Conservation (phyloP, 2,329 filamentous ascomycete species). For the Fusarium annulatum region DNA sequence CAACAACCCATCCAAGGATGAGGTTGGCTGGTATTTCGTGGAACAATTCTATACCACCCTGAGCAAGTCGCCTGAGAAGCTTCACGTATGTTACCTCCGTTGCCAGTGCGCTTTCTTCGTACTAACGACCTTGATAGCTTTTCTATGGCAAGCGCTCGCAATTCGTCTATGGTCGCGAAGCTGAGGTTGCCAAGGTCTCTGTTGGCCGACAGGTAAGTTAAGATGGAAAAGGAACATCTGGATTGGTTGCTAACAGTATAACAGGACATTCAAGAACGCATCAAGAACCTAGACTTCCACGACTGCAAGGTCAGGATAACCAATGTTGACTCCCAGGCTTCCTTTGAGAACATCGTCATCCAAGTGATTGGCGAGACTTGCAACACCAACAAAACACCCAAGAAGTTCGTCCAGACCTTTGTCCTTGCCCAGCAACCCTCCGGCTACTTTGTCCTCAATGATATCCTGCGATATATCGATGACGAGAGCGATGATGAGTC, state of each 20-base stretch:
- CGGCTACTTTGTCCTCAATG: conserved; percentile 98
- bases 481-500: conserved; percentile 81
- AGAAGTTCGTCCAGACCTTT: conserved; percentile 98
- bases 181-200: conserved; percentile 86
- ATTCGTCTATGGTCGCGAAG: conserved; percentile 92
- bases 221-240: neutral
- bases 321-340: conserved; percentile 96
- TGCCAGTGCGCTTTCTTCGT: neutral
- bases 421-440: conserved; percentile 95
- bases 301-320: conserved; percentile 98
- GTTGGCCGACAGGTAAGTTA: conserved; percentile 81
- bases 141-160: conserved; percentile 98
- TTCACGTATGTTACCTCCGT: conserved; percentile 70
- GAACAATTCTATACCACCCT: conserved; percentile 99
- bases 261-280: conserved; percentile 92
- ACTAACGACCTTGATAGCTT: conserved; percentile 61
- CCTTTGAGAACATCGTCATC: conserved; percentile 92
- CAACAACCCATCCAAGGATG: conserved; percentile 78
- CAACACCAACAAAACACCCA: conserved; percentile 89
- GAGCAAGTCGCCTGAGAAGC: conserved; percentile 92
- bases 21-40: conserved; percentile 99
- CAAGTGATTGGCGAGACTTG: conserved; percentile 98
- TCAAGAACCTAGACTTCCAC: conserved; percentile 92
- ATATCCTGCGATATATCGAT: conserved; percentile 94
- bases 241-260: conserved; percentile 20